Base-by-base conservation (phyloP, 768 basidiomycete genomes). In the Wakefieldia striispora region DNA sequence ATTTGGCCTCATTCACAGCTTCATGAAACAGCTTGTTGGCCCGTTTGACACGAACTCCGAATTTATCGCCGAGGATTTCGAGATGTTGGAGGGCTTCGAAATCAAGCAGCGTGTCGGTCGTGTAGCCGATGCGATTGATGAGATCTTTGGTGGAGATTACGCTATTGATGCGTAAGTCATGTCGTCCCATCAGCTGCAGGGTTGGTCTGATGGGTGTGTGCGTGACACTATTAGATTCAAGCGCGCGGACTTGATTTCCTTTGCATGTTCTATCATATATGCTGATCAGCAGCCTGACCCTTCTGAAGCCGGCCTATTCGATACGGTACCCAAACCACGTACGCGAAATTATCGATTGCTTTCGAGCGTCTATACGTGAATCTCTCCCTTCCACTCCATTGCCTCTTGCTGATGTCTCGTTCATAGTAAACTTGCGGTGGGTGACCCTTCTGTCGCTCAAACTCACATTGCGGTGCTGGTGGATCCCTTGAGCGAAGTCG, bases 401-500 rank as follows among this genome's bases (percentile, higher is more conserved):
- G 5, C 12, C n/a, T 16, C 17, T 29, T 16, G 10, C 35, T 48
- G 8, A 51, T 60, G 31, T 43, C 1, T 29, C 26, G 1, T 49
- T 31, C 45, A 24, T 54, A 93, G 92, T 8, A 73, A 81, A 14
- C 86, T 94, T 61, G 66, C 78, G 29, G 70, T 82, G 34, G 95
- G 95, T 5, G 76, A 91, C 54, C 76, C 79, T 17, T 62, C 75
- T 2, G 82, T 79, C 1, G 86, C 94, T 0, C 57, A 87, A 34
- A 81, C 83, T 58, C 83, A 84, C 44, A 68, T 97, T 35, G 82
- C 79, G 3, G 77, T 88, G 10, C 65, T 97, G 6, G 51, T 98
- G 8, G 91, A 98, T 63, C 95, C 95, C 0, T 63, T 97, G 24
- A 91, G 87, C 42, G 88, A 91, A 62, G 70, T 75, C 6, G 90